Evolutionary conservation across 257 asterid species (phyloP), one percentile per base, ranked within the genome.

Genomic region (Mentha longifolia): DNA sequence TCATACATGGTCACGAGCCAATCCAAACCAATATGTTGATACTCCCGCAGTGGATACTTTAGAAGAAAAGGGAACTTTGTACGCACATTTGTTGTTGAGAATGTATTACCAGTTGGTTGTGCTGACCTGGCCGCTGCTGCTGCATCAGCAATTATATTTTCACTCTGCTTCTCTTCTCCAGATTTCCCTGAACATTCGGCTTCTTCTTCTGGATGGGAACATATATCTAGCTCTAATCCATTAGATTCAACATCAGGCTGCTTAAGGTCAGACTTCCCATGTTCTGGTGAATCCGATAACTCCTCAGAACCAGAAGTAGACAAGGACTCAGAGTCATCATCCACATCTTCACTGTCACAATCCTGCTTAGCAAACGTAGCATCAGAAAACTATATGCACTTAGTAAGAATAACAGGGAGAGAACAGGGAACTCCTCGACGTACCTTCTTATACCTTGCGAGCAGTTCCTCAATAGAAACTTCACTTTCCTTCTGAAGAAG

Each of bases 1-100:
- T 95, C 99, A 70, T 95, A 95, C 98, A 95, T 89, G 63, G 98
- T 92, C 61, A 92, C 98, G 65, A 95, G 97, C 99, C 99, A 95
- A 83, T 95, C 98, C 91, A 95, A 79, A 71, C 99, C 99, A 71
- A 95, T 95, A 77, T 95, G 99, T 61, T 95, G 99, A 85, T 95
- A 95, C 85, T 95, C 99, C 46, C 99, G 98, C 68, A 95, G 87
- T 35, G 99, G 90, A 88, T 81, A 95, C 88, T 95, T 95, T 59
- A 95, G 86, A 81, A 95, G 94, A 81, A 95, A 95, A 39, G 99
- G 99, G 72, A 92, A 95, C 85, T 95, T 95, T 2, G 98, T 95
- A 33, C 96, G 85, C 79, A 95, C 99, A 83, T 92, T 86, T 31
- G 99, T 89, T 46, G 99, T 95, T 41, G 82, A 89, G 84, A 95